Evolutionary conservation across 768 basidiomycete species (phyloP).

Genomic region (Pleurotus pulmonarius): DNA sequence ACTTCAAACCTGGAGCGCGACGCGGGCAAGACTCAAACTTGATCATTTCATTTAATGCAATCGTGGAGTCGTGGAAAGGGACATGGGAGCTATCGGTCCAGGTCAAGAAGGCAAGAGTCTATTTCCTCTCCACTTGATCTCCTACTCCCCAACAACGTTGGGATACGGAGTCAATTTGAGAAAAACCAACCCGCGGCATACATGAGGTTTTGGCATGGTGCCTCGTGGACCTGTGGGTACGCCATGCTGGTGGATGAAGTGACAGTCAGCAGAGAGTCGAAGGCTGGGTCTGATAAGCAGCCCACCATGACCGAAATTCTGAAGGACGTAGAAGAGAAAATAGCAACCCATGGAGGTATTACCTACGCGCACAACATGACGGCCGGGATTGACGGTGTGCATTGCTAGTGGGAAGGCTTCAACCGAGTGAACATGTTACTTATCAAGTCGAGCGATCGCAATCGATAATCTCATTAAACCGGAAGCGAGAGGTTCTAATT

Average conservation of each 20-base stretch:
- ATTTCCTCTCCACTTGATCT: neutral
- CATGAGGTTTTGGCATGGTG: neutral
- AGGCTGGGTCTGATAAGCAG: neutral
- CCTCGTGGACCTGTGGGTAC: constrained; percentile 1
- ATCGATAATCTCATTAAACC: constrained; percentile 9
- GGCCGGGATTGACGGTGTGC: neutral
- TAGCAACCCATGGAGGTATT: too few relatives aligned
- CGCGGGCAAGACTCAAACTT: neutral
- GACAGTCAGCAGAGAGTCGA: neutral
- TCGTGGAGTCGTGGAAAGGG: neutral
- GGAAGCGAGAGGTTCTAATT: constrained; percentile 1
- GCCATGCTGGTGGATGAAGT: neutral
- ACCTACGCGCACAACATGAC: neutral
- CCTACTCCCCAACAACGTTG: neutral
- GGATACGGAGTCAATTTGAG: neutral
- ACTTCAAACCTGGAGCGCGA: neutral
- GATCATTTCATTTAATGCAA: neutral
- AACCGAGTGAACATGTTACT: neutral
- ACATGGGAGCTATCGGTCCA: too few relatives aligned
- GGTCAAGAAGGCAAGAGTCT: neutral
- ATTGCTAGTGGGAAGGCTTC: neutral
- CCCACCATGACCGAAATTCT: neutral
- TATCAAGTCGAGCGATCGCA: neutral
- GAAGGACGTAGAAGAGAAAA: too few relatives aligned
- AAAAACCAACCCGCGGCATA: neutral